phyloP scores from a whole-genome alignment of 2,329 filamentous ascomycete genomes.

The Colletotrichum sp. region DNA sequence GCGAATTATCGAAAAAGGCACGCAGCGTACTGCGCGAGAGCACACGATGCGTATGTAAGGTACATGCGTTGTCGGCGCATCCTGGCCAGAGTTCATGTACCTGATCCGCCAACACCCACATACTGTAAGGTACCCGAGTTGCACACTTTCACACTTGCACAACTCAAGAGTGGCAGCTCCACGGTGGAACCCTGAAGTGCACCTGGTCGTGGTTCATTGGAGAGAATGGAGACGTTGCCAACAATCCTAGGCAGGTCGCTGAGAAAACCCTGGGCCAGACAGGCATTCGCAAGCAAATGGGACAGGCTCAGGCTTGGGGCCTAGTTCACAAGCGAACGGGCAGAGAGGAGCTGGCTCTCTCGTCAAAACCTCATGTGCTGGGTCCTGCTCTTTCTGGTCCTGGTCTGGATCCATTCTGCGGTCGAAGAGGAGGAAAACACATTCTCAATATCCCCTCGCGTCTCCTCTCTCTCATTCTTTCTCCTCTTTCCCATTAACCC shows the following conservation, averaged over 20 bases:
- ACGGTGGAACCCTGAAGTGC: neutral
- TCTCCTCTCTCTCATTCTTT: neutral
- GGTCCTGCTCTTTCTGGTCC: neutral
- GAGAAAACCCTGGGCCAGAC: neutral
- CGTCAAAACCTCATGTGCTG: neutral
- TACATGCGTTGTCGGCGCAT: neutral
- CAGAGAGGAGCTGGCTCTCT: neutral
- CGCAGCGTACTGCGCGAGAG: neutral
- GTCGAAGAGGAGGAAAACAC: neutral
- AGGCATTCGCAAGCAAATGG: neutral
- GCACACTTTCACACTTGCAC: neutral
- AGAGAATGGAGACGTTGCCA: neutral
- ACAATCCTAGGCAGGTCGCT: neutral
- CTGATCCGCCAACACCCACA: neutral
- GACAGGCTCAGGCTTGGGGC: constrained; percentile 1
- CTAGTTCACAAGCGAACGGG: neutral
- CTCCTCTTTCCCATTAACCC: neutral
- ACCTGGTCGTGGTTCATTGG: neutral
- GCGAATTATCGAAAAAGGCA: neutral
- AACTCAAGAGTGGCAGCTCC: neutral
- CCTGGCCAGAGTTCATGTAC: neutral
- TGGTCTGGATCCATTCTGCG: neutral
- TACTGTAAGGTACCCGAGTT: constrained; percentile 17
- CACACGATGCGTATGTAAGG: neutral
- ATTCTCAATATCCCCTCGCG: neutral